Evolutionary conservation across 495 filamentous ascomycete genomes (phyloP).

Genomic region (Tuber aestivum): DNA sequence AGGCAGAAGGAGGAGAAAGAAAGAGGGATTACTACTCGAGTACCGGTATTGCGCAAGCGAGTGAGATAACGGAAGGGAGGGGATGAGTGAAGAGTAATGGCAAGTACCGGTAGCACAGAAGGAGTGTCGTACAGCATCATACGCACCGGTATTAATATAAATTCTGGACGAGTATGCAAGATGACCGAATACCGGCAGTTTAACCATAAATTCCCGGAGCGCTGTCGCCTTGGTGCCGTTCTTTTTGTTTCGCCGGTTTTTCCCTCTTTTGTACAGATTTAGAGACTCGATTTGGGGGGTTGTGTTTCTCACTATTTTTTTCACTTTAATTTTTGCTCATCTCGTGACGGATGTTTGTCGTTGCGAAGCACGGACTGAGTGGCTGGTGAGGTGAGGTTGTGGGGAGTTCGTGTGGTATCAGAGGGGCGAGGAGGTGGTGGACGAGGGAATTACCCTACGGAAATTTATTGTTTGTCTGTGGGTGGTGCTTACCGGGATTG

Average conservation of each 20-base stretch:
- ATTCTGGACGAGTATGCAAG: not conserved
- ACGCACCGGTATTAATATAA: slow-evolving; percentile 4
- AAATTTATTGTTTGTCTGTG: not conserved
- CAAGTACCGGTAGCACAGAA: too few species aligned
- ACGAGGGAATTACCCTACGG: not conserved
- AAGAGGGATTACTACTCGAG: too few species aligned
- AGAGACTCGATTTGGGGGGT: not conserved
- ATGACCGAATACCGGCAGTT: slow-evolving; percentile 6
- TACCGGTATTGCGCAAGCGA: not conserved
- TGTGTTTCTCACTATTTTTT: not conserved
- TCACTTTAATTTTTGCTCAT: not conserved
- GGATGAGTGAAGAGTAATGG: not conserved
- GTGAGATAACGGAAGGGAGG: not conserved
- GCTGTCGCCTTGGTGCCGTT: not conserved
- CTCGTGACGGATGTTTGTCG: not conserved
- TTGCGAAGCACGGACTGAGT: not conserved
- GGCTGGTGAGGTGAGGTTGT: slow-evolving; percentile 1
- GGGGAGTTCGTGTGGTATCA: not conserved
- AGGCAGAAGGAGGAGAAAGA: not conserved
- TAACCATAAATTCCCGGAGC: not conserved
- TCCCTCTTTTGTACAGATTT: not conserved
- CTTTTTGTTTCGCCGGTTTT: not conserved
- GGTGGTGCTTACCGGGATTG: not conserved
- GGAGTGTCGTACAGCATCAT: not conserved
- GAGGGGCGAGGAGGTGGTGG: not conserved